These are phyloP conservation scores for Suillus placidus DNA, from an alignment of 768 basidiomycete genomes.

Conservation along the genomic window DNA sequence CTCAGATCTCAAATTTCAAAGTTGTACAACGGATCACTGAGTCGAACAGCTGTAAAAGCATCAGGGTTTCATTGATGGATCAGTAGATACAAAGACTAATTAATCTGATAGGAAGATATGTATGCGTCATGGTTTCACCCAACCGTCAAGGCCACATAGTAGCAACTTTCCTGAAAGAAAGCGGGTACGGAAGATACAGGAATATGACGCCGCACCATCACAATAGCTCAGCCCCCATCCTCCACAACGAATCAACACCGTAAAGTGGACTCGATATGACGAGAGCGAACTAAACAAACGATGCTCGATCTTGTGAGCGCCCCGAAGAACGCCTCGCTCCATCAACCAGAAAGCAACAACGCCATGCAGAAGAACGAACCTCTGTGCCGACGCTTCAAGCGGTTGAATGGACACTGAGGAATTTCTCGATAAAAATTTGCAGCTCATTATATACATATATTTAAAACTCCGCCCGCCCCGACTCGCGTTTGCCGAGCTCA, in stretches of 20 bases:
- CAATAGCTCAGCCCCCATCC: slow-evolving; percentile 47
- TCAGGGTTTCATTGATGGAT: neutral
- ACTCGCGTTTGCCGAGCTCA: slow-evolving; percentile 17
- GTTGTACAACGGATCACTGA: neutral
- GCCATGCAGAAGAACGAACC: slow-evolving; percentile 58
- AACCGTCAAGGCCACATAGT: slow-evolving; percentile 84
- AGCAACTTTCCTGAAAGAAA: slow-evolving; percentile 45
- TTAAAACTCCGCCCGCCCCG: slow-evolving; percentile 30
- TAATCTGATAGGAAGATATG: slow-evolving; percentile 35
- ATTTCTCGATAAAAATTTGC: slow-evolving; percentile 25
- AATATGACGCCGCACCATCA: slow-evolving; percentile 71
- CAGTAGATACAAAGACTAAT: neutral
- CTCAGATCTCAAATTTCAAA: neutral
- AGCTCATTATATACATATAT: slow-evolving; percentile 29
- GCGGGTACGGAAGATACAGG: slow-evolving; percentile 73
- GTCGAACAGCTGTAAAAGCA: neutral
- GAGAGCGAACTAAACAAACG: slow-evolving; percentile 40
- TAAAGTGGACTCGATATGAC: slow-evolving; percentile 45
- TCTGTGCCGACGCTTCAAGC: slow-evolving; percentile 62
- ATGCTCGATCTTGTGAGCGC: slow-evolving; percentile 54
- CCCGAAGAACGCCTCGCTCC: slow-evolving; percentile 69
- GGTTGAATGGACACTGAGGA: slow-evolving; percentile 71
- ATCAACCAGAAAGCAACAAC: slow-evolving; percentile 70
- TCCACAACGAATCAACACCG: slow-evolving; percentile 56
- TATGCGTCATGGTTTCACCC: slow-evolving; percentile 82